Conservation (phyloP, 2,329 filamentous ascomycete genomes). For the Botrytis pseudocinerea region DNA sequence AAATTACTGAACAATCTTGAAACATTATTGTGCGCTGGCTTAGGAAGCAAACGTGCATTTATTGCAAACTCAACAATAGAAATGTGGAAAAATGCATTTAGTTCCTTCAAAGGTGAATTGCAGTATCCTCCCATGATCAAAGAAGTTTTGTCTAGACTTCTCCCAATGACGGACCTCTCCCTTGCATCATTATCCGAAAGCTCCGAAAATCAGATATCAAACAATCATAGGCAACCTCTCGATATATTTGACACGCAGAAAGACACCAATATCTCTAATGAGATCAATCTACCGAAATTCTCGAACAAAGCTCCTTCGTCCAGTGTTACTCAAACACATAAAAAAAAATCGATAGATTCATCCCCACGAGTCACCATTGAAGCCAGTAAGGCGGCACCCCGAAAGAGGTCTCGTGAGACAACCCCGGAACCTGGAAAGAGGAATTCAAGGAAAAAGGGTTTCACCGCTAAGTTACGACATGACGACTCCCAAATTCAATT, state of each 20-base stretch:
- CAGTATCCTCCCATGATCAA: constrained; percentile 67
- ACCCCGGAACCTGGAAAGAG: constrained; percentile 42
- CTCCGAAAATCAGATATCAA: constrained; percentile 40
- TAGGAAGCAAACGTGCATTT: constrained; percentile 56
- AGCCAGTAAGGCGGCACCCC: constrained; percentile 12
- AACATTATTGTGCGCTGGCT: constrained; percentile 55
- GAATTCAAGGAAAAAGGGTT: constrained; percentile 41
- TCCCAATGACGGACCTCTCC: constrained; percentile 53
- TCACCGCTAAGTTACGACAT: constrained; percentile 63
- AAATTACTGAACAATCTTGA: constrained; percentile 56
- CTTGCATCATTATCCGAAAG: constrained; percentile 50
- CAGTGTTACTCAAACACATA: not conserved
- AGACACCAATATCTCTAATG: constrained; percentile 23
- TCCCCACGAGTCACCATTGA: constrained; percentile 35
- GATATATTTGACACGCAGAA: constrained; percentile 46
- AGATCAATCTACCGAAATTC: constrained; percentile 3
- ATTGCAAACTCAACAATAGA: constrained; percentile 56
- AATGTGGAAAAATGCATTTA: constrained; percentile 73
- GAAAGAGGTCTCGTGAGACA: constrained; percentile 33
- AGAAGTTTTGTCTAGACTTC: constrained; percentile 60
- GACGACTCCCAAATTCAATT: constrained; percentile 83
- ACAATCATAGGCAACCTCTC: constrained; percentile 28
- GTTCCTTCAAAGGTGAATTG: constrained; percentile 53
- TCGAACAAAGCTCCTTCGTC: constrained; percentile 11
- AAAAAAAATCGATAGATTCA: constrained; percentile 8